Percentiles rank a stretch among this genome's conserved stretches.
Conservation (phyloP, 1,284 basidiomycete genomes). For the Somion occarium region DNA sequence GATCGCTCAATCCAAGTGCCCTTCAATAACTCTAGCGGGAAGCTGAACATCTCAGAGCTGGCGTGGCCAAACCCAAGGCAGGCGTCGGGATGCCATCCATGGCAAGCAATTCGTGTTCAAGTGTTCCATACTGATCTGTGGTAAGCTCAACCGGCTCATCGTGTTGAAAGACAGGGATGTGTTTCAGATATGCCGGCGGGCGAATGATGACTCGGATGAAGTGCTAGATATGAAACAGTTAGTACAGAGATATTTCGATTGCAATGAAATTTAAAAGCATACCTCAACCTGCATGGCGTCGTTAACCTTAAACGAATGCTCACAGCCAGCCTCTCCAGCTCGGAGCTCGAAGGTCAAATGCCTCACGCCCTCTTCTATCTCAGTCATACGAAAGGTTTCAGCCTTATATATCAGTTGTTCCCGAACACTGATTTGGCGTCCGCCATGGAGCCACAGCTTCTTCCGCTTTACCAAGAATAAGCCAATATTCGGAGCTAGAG, state of each 20-base stretch:
- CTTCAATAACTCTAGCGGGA: not conserved
- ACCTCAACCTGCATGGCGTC: slow-evolving; percentile 25
- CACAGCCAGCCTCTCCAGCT: slow-evolving; percentile 23
- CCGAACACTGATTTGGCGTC: slow-evolving; percentile 20
- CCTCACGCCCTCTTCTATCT: slow-evolving; percentile 21
- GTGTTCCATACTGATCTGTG: slow-evolving; percentile 39
- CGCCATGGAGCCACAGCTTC: slow-evolving; percentile 25
- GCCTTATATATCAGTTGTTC: slow-evolving; percentile 23
- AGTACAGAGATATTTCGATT: not conserved
- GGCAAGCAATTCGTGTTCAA: slow-evolving; percentile 34
- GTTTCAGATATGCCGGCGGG: slow-evolving; percentile 28
- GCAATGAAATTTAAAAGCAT: slow-evolving; percentile 7
- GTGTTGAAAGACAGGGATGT: slow-evolving; percentile 36
- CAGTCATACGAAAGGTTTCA: slow-evolving; percentile 19
- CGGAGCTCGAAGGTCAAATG: slow-evolving; percentile 23
- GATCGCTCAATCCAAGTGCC: not conserved
- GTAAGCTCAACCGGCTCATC: slow-evolving; percentile 36
- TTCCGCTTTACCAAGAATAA: slow-evolving; percentile 37
- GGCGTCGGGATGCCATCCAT: slow-evolving; percentile 39
- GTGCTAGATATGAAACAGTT: slow-evolving; percentile 28
- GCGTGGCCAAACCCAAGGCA: slow-evolving; percentile 31
- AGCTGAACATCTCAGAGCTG: not conserved
- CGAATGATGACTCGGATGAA: slow-evolving; percentile 32
- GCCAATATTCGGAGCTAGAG: slow-evolving; percentile 31
- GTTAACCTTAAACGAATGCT: slow-evolving; percentile 26